Conservation (phyloP, 441 rosid genomes). For the Gossypium gossypioides region DNA sequence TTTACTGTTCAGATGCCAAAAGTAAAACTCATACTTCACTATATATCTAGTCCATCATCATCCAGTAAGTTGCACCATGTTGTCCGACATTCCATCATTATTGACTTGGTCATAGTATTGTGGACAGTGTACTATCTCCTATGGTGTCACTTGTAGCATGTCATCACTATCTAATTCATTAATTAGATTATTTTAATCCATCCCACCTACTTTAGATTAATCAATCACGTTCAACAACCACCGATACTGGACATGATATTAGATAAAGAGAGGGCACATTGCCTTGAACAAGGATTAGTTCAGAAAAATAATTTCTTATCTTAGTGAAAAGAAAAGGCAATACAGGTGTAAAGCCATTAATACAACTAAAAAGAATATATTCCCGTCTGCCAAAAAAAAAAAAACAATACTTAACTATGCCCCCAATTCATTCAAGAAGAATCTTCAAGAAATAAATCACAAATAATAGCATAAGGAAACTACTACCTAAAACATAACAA, state of each 20-base stretch:
- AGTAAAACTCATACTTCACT: background rate
- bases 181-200: background rate
- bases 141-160: background rate
- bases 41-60: background rate
- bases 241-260: background rate
- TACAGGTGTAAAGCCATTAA: background rate
- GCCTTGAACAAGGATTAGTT: conserved; percentile 9
- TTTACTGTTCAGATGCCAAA: background rate
- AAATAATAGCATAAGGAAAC: background rate
- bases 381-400: background rate
- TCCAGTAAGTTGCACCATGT: too few species aligned
- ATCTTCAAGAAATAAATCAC: background rate
- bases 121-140: background rate
- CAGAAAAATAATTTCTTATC: background rate
- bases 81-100: background rate
- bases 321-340: background rate
- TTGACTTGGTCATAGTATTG: background rate
- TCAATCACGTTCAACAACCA: background rate
- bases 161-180: background rate
- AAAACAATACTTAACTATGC: background rate
- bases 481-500: background rate
- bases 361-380: background rate
- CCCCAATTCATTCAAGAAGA: background rate
- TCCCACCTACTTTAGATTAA: background rate
- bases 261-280: background rate